Evolutionary conservation across 2,329 filamentous ascomycete genomes (phyloP), one percentile per base, ranked within the genome.

Genomic region (Leptographium flavum): DNA sequence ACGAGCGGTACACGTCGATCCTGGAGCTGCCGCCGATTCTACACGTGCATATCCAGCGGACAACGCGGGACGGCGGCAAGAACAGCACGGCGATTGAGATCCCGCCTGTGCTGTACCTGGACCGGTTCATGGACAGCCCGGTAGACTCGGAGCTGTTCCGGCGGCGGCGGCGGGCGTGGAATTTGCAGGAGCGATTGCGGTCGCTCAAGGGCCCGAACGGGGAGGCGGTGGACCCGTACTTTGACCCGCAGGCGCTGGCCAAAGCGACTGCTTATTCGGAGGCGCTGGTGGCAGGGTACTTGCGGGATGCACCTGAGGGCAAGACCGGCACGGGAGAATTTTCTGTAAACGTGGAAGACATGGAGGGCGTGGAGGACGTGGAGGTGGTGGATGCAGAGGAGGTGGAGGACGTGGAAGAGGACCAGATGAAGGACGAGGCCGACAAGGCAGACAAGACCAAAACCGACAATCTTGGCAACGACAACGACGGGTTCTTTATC

Each of bases 11-110:
- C 59, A 79, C 79, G 7, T 81, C 83, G 1, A 84, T 94, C 50
- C 76, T 75, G 50, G 70, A 71, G n/a, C 67, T 88, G 11, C 87
- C 92, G 1, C 87, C 88, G 0, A 76, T 98, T 28, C 67, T 96
- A 17, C 88, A 95, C 55, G 79, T 98, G 38, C 83, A 87, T 52
- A 85, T 98, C 28, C 87, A 94, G 57, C 79, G 92, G 5, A 81
- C 84, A 4, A 79, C 82, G 48, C 86, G 79, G 42, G 80, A 86
- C 51, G 71, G 73, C 7, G 71, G 71, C 37, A 94, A 94, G 57
- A 87, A 87, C 25, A 78, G 77, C 45, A 79, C 87, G 49, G 77
- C 84, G 11, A 74, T 98, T 13, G 71, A 77, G 19, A 76, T 98
- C n/a, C 79, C 82, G 5, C 81, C 92, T 52, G 80, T 73, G 2